phyloP scores from a whole-genome alignment of 164 flowering plant species.

The Vitis rupestris region DNA sequence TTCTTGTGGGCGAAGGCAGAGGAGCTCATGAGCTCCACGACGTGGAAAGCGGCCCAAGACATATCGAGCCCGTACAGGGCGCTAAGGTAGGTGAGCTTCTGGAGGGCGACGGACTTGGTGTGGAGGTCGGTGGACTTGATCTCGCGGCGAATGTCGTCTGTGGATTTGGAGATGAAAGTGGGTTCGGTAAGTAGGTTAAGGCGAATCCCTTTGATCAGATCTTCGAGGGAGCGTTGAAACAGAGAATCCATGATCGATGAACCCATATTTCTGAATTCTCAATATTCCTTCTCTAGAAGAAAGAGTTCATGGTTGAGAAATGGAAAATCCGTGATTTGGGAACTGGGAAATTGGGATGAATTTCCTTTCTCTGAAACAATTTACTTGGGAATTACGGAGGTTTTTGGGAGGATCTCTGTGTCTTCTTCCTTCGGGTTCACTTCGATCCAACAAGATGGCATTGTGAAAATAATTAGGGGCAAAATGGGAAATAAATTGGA shows the following conservation, averaged over 20 bases:
- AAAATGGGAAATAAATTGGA: too few relatives aligned
- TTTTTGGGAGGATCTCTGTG: too few relatives aligned
- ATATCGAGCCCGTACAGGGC: slow-evolving; percentile 63
- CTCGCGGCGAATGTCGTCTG: slow-evolving; percentile 79
- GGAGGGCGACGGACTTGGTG: slow-evolving; percentile 76
- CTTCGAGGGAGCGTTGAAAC: slow-evolving; percentile 80
- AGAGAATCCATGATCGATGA: slow-evolving; percentile 81
- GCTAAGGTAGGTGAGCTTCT: slow-evolving; percentile 74
- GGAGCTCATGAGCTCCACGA: slow-evolving; percentile 70
- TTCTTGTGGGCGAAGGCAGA: slow-evolving; percentile 57
- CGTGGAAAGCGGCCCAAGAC: slow-evolving; percentile 85
- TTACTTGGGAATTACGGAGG: too few relatives aligned
- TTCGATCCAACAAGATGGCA: too few relatives aligned
- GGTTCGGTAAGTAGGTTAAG: slow-evolving; percentile 45
- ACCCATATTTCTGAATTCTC: slow-evolving; percentile 29
- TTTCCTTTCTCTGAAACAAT: too few relatives aligned
- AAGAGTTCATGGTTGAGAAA: too few relatives aligned
- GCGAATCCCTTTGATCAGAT: slow-evolving; percentile 80
- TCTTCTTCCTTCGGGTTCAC: too few relatives aligned
- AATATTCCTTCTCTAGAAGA: too few relatives aligned
- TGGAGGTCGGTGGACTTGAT: slow-evolving; percentile 75
- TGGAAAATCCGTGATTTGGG: too few relatives aligned
- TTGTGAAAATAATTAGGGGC: too few relatives aligned
- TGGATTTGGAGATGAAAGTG: slow-evolving; percentile 54
- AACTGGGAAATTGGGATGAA: too few relatives aligned